Conservation (phyloP, 345 rosid genomes). For the Eutrema japonicum region DNA sequence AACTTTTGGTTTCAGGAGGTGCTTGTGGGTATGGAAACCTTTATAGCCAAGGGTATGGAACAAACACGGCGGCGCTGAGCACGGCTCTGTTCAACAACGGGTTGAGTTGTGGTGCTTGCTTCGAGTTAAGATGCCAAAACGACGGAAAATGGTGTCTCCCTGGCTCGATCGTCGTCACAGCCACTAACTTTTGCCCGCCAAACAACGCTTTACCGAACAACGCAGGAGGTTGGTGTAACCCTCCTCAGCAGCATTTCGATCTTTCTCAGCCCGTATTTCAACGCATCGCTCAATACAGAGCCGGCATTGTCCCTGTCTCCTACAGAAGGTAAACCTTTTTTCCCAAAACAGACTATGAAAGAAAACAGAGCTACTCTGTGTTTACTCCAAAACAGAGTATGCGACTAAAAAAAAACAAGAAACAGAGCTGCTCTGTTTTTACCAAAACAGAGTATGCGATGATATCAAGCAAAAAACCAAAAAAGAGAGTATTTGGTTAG, state of each 20-base stretch:
- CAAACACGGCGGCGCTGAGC: slow-evolving; percentile 81
- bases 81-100: slow-evolving; percentile 81
- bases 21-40: slow-evolving; percentile 85
- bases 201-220: slow-evolving; percentile 77
- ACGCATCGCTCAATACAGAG: slow-evolving; percentile 78
- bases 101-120: slow-evolving; percentile 80
- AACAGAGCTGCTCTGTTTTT: slow-evolving; percentile 22
- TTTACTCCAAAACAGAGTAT: neutral
- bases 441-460: neutral
- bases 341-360: neutral
- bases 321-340: slow-evolving; percentile 56
- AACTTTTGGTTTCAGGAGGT: slow-evolving; percentile 53
- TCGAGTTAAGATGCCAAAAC: slow-evolving; percentile 61
- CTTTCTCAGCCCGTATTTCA: slow-evolving; percentile 86
- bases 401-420: neutral
- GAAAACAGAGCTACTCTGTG: neutral
- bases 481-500: neutral
- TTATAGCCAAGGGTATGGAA: slow-evolving; percentile 83
- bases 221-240: slow-evolving; percentile 90
- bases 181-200: slow-evolving; percentile 87
- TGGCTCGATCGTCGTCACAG: slow-evolving; percentile 69
- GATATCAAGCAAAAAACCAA: too few relatives aligned
- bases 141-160: slow-evolving; percentile 78
- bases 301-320: slow-evolving; percentile 76
- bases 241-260: slow-evolving; percentile 79